These are phyloP conservation scores for Boletus rubroflammeus DNA, from an alignment of 768 basidiomycete species.

Conservation along the genomic window DNA sequence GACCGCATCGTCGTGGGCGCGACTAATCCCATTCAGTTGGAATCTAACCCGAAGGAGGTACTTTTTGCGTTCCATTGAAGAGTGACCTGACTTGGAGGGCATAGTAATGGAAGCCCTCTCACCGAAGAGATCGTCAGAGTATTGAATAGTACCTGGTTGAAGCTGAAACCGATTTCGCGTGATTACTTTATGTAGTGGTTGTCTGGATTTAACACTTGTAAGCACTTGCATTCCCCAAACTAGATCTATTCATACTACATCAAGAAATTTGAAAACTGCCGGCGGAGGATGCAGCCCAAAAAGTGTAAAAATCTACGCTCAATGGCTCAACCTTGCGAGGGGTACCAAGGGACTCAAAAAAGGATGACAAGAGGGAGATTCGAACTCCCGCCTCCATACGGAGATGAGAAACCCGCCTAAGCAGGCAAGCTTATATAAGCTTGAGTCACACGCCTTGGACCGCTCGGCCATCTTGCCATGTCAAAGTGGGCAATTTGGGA, in stretches of 20 bases:
- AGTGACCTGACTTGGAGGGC: background rate
- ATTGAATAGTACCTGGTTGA: conserved; percentile 5
- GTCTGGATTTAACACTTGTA: background rate
- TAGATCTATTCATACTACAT: no score
- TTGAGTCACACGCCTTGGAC: conserved; percentile 65
- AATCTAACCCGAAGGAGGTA: conserved; percentile 20
- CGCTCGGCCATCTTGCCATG: conserved; percentile 57
- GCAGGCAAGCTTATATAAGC: conserved; percentile 32
- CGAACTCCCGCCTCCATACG: conserved; percentile 34
- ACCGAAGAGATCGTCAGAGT: background rate
- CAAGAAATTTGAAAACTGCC: background rate
- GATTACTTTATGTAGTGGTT: background rate
- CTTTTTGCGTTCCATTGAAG: background rate
- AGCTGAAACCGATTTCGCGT: conserved; percentile 1
- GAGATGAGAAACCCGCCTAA: conserved; percentile 30
- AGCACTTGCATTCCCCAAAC: background rate
- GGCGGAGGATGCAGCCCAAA: background rate
- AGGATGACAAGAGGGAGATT: conserved; percentile 34
- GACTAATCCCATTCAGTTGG: conserved; percentile 33
- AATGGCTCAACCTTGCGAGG: no score
- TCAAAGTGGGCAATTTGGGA: rapidly evolving
- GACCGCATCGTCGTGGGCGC: conserved; percentile 38
- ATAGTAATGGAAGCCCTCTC: conserved; percentile 2
- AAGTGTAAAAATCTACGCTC: background rate
- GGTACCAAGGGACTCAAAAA: background rate